A percentile compares a stretch with the other conserved stretches of the same genome.
Evolutionary conservation across 305 asterid genomes (phyloP).

Genomic region (Petunia hybrid): DNA sequence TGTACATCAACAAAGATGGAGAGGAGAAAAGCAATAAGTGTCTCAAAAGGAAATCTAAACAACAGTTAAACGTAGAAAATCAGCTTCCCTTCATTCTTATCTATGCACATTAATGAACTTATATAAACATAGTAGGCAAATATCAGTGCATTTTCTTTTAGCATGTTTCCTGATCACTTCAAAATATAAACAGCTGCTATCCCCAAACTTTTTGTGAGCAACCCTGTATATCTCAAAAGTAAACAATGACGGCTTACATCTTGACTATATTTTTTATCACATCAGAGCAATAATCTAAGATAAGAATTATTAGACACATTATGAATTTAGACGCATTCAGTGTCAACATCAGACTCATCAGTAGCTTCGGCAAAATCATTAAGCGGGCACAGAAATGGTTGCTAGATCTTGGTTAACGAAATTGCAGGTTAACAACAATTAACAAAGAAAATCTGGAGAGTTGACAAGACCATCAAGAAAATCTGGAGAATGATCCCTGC

Average conservation of each 20-base stretch:
- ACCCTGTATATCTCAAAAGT: not conserved
- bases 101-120: not conserved
- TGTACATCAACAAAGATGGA: slow-evolving; percentile 38
- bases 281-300: not conserved
- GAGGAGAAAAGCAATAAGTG: not conserved
- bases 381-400: not conserved
- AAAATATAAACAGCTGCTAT: not conserved
- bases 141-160: not conserved
- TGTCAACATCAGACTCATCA: too few relatives aligned
- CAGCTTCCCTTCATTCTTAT: not conserved
- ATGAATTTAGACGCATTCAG: not conserved
- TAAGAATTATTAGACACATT: not conserved
- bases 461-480: too few relatives aligned
- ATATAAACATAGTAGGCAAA: not conserved
- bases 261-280: not conserved
- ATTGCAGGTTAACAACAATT: not conserved
- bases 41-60: slow-evolving; percentile 6
- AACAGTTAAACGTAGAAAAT: not conserved
- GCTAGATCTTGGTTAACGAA: slow-evolving; percentile 1
- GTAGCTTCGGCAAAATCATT: not conserved
- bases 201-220: not conserved
- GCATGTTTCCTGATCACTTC: too few relatives aligned
- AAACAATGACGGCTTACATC: not conserved
- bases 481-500: too few relatives aligned
- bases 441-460: too few relatives aligned